Evolutionary conservation across 208 protist genomes (phyloP).

Genomic region (Acanthamoeba healyi): DNA sequence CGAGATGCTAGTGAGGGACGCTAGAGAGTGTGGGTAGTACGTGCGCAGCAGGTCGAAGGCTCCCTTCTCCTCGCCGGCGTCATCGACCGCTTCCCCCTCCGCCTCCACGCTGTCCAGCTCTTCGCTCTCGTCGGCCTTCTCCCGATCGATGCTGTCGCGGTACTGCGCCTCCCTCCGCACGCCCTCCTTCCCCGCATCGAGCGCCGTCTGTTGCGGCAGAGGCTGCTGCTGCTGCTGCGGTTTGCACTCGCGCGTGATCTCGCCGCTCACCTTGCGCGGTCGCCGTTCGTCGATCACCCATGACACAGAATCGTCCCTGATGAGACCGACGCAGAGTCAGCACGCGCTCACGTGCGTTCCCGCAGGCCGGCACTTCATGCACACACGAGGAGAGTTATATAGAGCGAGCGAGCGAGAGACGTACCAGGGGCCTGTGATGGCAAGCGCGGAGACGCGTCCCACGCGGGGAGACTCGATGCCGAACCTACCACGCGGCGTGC

Average conservation of each 20-base stretch:
- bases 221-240: no score
- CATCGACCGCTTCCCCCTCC: not conserved
- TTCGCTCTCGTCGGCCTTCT: not conserved
- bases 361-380: not conserved
- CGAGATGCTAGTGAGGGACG: not conserved
- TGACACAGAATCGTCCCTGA: not conserved
- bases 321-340: no score
- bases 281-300: not conserved
- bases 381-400: not conserved
- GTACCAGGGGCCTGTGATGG: not conserved
- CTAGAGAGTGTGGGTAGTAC: slow-evolving; percentile 34
- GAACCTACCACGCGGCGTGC: not conserved
- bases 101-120: not conserved
- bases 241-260: not conserved
- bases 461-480: not conserved
- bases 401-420: not conserved
- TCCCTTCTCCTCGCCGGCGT: not conserved
- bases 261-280: not conserved
- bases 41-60: not conserved
- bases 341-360: no score
- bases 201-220: no score
- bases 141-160: not conserved
- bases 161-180: not conserved
- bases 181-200: not conserved
- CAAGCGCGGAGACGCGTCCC: not conserved